Percentiles rank a stretch among this genome's conserved stretches.
Evolutionary conservation across 2,329 filamentous ascomycete genomes (phyloP).

Genomic region (Aspergillus vadensis): DNA sequence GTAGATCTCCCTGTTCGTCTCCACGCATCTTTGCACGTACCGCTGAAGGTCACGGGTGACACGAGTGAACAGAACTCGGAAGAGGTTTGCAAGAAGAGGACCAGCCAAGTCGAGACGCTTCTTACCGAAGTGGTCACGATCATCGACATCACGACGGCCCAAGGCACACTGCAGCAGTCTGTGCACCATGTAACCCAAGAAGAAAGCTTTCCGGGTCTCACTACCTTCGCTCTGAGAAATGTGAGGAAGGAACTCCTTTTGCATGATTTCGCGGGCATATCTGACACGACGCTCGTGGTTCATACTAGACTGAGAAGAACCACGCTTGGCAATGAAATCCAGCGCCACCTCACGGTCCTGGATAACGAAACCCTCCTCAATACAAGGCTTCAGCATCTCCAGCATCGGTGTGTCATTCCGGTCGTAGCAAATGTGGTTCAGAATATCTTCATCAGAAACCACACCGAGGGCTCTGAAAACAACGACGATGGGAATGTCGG

Average conservation of each 20-base stretch:
- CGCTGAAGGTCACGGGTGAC: constrained; percentile 88
- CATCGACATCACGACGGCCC: constrained; percentile 89
- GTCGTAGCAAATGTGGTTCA: constrained; percentile 97
- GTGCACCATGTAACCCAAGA: constrained; percentile 98
- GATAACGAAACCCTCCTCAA: constrained; percentile 94
- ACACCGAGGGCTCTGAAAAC: constrained; percentile 95
- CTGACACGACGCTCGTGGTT: constrained; percentile 85
- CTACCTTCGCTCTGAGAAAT: constrained; percentile 94
- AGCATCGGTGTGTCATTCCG: constrained; percentile 94
- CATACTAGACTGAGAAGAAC: constrained; percentile 69
- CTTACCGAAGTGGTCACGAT: constrained; percentile 98
- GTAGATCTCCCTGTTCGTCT: constrained; percentile 86
- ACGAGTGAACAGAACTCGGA: constrained; percentile 87
- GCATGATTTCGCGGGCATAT: constrained; percentile 89
- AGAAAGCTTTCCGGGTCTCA: constrained; percentile 95
- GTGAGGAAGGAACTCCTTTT: constrained; percentile 94
- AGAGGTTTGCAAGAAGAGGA: constrained; percentile 91
- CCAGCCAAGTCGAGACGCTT: constrained; percentile 96
- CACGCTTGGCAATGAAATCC: constrained; percentile 93
- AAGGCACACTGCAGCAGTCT: constrained; percentile 90
- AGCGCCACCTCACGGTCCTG: constrained; percentile 93
- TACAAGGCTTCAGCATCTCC: constrained; percentile 94
- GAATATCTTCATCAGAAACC: constrained; percentile 95
- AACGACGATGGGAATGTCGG: constrained; percentile 88
- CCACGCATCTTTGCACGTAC: constrained; percentile 89